phyloP scores from a whole-genome alignment of 2,329 filamentous ascomycete genomes.

The Calonectria crousiana region DNA sequence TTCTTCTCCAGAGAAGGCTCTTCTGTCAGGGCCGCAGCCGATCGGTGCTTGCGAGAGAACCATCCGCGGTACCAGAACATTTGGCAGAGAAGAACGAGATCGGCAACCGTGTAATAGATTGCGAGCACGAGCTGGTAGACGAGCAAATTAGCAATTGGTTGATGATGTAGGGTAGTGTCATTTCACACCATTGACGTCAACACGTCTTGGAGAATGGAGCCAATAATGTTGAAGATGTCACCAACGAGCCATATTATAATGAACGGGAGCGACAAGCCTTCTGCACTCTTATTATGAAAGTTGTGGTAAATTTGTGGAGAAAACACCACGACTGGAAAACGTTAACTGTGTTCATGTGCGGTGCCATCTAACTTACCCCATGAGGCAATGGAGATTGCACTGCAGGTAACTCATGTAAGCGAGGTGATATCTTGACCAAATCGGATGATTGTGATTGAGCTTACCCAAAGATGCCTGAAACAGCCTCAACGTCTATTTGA shows the following conservation, averaged over 20 bases:
- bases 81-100: constrained; percentile 87
- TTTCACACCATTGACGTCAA: constrained; percentile 85
- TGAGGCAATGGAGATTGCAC: constrained; percentile 95
- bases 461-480: constrained; percentile 91
- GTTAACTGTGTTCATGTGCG: constrained; percentile 22
- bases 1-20: constrained; percentile 53
- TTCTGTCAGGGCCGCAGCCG: constrained; percentile 55
- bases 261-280: constrained; percentile 91
- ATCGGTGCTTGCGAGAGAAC: constrained; percentile 68
- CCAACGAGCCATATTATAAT: constrained; percentile 92
- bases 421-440: neutral
- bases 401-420: constrained; percentile 48
- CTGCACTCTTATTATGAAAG: constrained; percentile 85
- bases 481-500: constrained; percentile 85
- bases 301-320: constrained; percentile 97
- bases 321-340: constrained; percentile 82
- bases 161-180: neutral
- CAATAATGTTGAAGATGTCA: constrained; percentile 96
- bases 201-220: constrained; percentile 89
- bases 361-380: constrained; percentile 66
- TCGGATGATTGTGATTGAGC: constrained; percentile 36
- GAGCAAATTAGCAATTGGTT: constrained; percentile 17
- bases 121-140: constrained; percentile 80
- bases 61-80: constrained; percentile 98
- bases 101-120: constrained; percentile 92